Base-by-base conservation (phyloP, 2,329 filamentous ascomycete species). In the Apiospora aurea region DNA sequence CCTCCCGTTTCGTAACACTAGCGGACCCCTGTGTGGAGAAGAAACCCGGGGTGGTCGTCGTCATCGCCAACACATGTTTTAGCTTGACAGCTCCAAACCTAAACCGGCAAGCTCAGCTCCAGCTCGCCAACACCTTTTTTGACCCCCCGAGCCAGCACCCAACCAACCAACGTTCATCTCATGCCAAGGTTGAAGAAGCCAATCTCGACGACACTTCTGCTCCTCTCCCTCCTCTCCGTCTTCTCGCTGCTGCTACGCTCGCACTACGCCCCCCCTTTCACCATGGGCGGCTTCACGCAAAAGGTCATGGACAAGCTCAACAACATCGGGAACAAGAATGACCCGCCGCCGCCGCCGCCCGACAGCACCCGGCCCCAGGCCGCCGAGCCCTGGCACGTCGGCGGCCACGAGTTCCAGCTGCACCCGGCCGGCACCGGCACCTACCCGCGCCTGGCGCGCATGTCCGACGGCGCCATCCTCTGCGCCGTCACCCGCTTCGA, bases 401-500 rank as follows among this genome's bases (percentile, higher is more conserved):
- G 46, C 68, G 46, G 46, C 29, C 68, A 69, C n/a, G 66, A 83
- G 85, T 3, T 80, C 71, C 0, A 83, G 84, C 79, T 86, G 73
- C 87, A 87, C 29, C 78, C 81, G 61, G 76, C 79, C 2, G 66
- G 74, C 16, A 78, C 78, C 14, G 85, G 85, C 67, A 86, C 85
- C 1, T 87, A 87, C 72, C 85, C 85, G 0, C 85, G 85, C 16
- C 80, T 87, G 5, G 82, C 83, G 51, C 81, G 81, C 8, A 81
- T 87, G 0, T 77, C 80, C 0, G 84, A 87, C 70, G 84, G 84
- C 43, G 81, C 82, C 7, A 80, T 87, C n/a, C 80, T 87, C 0
- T 82, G 83, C 44, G 81, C 80, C n/a, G 84, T 83, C 69, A 87
- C 85, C 0, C 81, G 81, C 21, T 82, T 83, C 71, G 78, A 81